These are phyloP conservation scores for Noccaea caerulescens DNA, from an alignment of 345 rosid species.

Conservation along the genomic window DNA sequence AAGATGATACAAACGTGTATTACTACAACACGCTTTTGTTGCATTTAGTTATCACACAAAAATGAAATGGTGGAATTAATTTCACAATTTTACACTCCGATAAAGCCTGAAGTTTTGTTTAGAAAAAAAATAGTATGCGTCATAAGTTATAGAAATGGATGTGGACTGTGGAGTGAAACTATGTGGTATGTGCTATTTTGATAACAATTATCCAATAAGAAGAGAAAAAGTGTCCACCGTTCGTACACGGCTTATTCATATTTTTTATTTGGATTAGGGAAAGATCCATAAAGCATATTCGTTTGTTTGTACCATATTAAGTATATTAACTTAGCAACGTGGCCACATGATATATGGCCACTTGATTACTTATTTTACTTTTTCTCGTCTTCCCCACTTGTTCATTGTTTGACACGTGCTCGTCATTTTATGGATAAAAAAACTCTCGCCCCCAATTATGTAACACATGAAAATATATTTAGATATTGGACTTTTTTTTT, in stretches of 20 bases:
- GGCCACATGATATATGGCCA: constrained; percentile 28
- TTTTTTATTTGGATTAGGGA: background rate
- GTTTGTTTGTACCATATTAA: constrained; percentile 5
- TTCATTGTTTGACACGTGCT: constrained; percentile 30
- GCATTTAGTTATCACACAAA: background rate
- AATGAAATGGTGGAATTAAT: background rate
- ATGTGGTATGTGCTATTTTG: constrained; percentile 25
- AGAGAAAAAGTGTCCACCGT: constrained; percentile 5
- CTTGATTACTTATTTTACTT: constrained; percentile 26
- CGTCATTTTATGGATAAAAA: background rate
- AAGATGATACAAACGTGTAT: too few species aligned
- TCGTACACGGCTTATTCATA: constrained; percentile 23
- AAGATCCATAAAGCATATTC: constrained; percentile 41
- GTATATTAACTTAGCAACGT: constrained; percentile 11
- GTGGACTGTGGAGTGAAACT: constrained; percentile 20
- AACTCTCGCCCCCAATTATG: constrained; percentile 13
- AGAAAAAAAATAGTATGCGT: background rate
- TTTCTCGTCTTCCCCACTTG: constrained; percentile 24
- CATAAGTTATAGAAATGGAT: background rate
- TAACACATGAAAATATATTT: constrained; percentile 2
- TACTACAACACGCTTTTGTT: too few species aligned
- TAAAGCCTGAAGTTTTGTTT: background rate
- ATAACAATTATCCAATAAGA: background rate
- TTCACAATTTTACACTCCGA: too few species aligned
- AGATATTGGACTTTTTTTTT: background rate